Base-by-base conservation (phyloP, 2,329 filamentous ascomycete species). In the Myotisia sp. region DNA sequence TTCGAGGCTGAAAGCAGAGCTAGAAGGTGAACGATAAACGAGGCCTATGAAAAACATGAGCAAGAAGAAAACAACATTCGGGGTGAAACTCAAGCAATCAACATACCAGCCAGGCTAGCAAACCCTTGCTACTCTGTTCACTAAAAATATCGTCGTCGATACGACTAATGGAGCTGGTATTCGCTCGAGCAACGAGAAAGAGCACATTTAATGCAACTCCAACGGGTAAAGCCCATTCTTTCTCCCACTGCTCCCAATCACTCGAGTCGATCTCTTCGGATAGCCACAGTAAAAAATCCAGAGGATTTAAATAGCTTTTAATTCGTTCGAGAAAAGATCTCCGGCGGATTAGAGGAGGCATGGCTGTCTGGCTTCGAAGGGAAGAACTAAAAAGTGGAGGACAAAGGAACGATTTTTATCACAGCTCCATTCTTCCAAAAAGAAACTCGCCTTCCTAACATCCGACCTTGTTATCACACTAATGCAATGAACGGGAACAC, bases 181-280 rank as follows among this genome's bases (percentile, higher is more conserved):
- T 92, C 38, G 85, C 84, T 46, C 84, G 73, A 19, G 85, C 80
- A 43, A 95, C 59, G 35, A 94, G 64, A 52, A 93, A 87, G 20
- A 78, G 46, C 26, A 92, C 60, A 56, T 95, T 95, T 47, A 86
- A 64, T 0, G 54, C 69, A 18, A 93, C 47, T 4, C 85, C 87
- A 12, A 92, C 63, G 33, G 82, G 76, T 4, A 75, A 71, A 17
- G 83, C 80, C 55, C 83, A 79, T 22, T 75, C 62, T 45, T 81
- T 78, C 41, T 75, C 64, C 40, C 72, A 63, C 13, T 87, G 83
- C 46, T 94, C 82, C 76, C 85, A 92, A 47, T 93, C 82, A 51
- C 79, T 77, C 18, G 84, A 84, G 53, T 94, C 86, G 40, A 98
- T 70, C 59, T 93, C 83, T 54, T 95, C 87, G 0, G 83, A 92